Conservation (phyloP, 164 flowering plant genomes). For the Tetrastigma voinierianum region DNA sequence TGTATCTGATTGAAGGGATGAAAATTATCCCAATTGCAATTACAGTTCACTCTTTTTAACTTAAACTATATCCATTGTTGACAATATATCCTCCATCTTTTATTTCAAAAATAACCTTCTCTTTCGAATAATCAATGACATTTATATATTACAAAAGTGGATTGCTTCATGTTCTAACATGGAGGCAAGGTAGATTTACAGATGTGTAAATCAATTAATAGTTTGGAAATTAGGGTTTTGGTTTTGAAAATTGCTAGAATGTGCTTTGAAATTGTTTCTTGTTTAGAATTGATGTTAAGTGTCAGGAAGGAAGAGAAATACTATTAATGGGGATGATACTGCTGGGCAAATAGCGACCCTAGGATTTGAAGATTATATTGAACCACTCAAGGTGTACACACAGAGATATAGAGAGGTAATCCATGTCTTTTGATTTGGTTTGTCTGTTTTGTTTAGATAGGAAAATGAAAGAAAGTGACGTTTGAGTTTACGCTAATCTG, state of each 20-base stretch:
- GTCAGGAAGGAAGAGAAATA: constrained; percentile 77
- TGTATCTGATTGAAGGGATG: not conserved
- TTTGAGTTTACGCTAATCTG: too few relatives aligned
- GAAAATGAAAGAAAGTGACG: too few relatives aligned
- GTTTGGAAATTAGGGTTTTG: not conserved
- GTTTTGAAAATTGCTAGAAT: not conserved
- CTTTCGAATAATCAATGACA: too few relatives aligned
- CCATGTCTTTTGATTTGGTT: not conserved
- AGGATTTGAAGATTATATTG: constrained; percentile 76
- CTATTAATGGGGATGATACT: constrained; percentile 79
- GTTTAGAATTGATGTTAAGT: constrained; percentile 72
- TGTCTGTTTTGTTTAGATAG: not conserved
- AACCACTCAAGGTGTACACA: constrained; percentile 59
- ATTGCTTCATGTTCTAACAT: too few relatives aligned
- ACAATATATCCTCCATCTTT: too few relatives aligned
- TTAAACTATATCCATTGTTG: too few relatives aligned
- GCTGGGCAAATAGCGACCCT: constrained; percentile 78
- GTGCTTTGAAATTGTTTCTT: constrained; percentile 11
- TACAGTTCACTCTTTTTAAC: too few relatives aligned
- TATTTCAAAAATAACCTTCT: too few relatives aligned
- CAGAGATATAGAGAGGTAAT: constrained; percentile 65
- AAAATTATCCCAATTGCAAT: too few relatives aligned
- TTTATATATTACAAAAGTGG: too few relatives aligned
- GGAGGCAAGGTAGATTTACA: not conserved
- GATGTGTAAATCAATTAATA: too few relatives aligned